phyloP scores from a whole-genome alignment of 495 filamentous ascomycete genomes.

The Rhizodiscina lignyota region DNA sequence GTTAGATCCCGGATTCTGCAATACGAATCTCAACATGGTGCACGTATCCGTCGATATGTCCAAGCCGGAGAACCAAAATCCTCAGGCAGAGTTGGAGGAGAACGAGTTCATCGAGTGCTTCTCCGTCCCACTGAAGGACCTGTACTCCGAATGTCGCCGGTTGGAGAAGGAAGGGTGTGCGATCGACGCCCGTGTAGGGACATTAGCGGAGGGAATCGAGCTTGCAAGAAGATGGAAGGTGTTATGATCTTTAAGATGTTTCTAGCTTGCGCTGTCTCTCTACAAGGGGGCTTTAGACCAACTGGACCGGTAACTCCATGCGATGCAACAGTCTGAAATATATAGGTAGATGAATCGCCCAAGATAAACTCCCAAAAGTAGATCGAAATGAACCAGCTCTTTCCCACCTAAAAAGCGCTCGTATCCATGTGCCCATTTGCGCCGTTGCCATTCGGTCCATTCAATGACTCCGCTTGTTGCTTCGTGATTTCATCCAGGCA shows the following conservation, averaged over 20 bases:
- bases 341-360: too few relatives aligned
- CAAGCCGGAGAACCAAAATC: conserved; percentile 49
- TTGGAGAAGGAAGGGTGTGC: conserved; percentile 63
- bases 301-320: too few relatives aligned
- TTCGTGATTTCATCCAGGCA: conserved; percentile 8
- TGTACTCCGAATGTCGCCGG: conserved; percentile 51
- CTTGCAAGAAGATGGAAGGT: conserved; percentile 48
- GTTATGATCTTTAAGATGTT: too few relatives aligned
- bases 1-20: conserved; percentile 62
- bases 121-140: conserved; percentile 41
- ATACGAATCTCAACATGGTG: conserved; percentile 73
- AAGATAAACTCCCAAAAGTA: too few relatives aligned
- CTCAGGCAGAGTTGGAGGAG: conserved; percentile 62
- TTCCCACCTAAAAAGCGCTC: too few relatives aligned
- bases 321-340: too few relatives aligned
- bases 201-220: conserved; percentile 75
- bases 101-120: conserved; percentile 88
- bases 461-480: conserved; percentile 2
- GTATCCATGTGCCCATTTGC: too few relatives aligned
- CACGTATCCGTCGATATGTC: conserved; percentile 66
- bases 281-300: too few relatives aligned
- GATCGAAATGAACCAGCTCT: too few relatives aligned
- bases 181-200: conserved; percentile 72
- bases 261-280: too few relatives aligned
- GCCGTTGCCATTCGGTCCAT: not conserved